Evolutionary conservation across 2,329 filamentous ascomycete genomes (phyloP).

Genomic region (Nothophoma quercina): DNA sequence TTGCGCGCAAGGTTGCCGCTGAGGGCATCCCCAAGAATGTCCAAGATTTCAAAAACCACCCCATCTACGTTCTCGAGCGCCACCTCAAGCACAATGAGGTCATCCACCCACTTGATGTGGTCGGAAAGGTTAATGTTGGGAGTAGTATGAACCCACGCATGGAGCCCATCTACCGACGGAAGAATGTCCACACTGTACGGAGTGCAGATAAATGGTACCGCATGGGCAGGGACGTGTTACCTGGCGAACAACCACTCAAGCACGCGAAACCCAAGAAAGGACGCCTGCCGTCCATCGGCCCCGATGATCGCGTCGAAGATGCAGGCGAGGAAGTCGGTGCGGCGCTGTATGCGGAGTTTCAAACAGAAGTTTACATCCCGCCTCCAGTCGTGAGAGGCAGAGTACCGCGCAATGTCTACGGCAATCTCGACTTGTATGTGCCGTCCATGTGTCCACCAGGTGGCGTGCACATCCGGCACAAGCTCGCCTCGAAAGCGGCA

Average conservation of each 20-base stretch:
- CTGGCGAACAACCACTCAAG: slow-evolving; percentile 82
- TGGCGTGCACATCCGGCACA: slow-evolving; percentile 63
- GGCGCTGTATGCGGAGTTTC: slow-evolving; percentile 65
- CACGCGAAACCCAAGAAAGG: slow-evolving; percentile 57
- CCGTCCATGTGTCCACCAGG: slow-evolving; percentile 70
- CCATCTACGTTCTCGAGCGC: slow-evolving; percentile 76
- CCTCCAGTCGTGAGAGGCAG: slow-evolving; percentile 77
- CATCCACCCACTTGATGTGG: slow-evolving; percentile 72
- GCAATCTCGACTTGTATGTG: slow-evolving; percentile 70
- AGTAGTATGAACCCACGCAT: slow-evolving; percentile 63
- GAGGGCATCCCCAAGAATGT: slow-evolving; percentile 87
- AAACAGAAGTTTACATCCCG: slow-evolving; percentile 75
- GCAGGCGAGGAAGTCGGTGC: slow-evolving; percentile 55
- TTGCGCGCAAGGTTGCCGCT: slow-evolving; percentile 72
- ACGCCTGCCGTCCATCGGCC: slow-evolving; percentile 32
- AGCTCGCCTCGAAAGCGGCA: slow-evolving; percentile 73
- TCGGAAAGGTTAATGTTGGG: slow-evolving; percentile 79
- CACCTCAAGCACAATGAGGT: slow-evolving; percentile 87
- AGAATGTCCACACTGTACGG: slow-evolving; percentile 78
- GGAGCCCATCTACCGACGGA: slow-evolving; percentile 82
- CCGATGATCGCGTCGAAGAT: slow-evolving; percentile 44
- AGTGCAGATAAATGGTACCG: slow-evolving; percentile 92
- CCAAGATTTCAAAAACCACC: slow-evolving; percentile 86
- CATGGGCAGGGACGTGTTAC: slow-evolving; percentile 78
- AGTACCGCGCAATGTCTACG: slow-evolving; percentile 69